These are phyloP conservation scores for Phoenix roebelenii DNA, from an alignment of 176 grass and related monocot genomes.

Conservation along the genomic window DNA sequence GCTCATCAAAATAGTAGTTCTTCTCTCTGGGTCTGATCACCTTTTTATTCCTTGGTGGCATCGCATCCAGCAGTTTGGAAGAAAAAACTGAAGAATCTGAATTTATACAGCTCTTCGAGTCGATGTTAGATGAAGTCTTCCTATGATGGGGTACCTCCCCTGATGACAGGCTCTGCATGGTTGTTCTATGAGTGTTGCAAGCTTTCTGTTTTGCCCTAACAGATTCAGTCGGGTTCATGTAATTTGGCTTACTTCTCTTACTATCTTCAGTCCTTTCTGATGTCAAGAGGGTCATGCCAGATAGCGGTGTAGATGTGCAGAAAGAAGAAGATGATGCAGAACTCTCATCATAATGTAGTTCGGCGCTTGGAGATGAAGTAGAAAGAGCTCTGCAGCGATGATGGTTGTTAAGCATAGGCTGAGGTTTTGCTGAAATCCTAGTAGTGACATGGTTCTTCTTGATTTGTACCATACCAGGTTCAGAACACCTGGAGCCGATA, in stretches of 20 bases:
- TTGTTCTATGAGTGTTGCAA: background rate
- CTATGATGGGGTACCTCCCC: background rate
- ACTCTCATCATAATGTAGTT: conserved; percentile 70
- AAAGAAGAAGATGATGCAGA: conserved; percentile 70
- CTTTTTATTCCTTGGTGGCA: background rate
- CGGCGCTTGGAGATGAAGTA: conserved; percentile 62
- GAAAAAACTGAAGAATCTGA: background rate
- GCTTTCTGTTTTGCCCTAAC: conserved; percentile 68
- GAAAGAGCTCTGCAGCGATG: conserved; percentile 25
- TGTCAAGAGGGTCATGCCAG: conserved; percentile 18
- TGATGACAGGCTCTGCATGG: background rate
- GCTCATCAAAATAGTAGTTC: too few relatives aligned
- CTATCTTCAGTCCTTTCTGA: conserved; percentile 42
- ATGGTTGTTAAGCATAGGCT: background rate
- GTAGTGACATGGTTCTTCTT: conserved; percentile 64
- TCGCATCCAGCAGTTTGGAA: background rate
- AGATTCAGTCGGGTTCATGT: conserved; percentile 92
- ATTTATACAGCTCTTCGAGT: conserved; percentile 29
- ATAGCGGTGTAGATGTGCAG: conserved; percentile 17
- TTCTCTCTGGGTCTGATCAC: background rate
- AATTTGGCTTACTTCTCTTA: conserved; percentile 43
- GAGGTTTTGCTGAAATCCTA: conserved; percentile 50
- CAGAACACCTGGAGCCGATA: conserved; percentile 31
- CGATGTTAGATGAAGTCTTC: background rate
- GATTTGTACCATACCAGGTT: conserved; percentile 50